Base-by-base conservation (phyloP, 2,329 filamentous ascomycete genomes). In the Botrytis paeoniae region DNA sequence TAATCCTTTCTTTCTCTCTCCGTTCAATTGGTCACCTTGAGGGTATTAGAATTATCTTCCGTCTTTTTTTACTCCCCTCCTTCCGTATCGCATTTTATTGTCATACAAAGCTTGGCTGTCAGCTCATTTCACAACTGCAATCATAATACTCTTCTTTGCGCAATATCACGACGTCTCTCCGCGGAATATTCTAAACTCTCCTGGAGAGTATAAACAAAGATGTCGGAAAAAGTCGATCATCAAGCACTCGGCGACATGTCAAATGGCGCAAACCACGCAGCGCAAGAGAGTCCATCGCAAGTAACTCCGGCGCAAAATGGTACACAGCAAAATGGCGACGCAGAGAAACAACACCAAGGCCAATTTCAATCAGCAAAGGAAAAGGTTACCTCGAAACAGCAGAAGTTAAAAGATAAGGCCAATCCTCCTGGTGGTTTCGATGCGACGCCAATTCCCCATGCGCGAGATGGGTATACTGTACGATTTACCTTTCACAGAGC, bases 401-500 rank as follows among this genome's bases (percentile, higher is more conserved):
- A 80, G 57, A 80, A 80, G 75, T n/a, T 80, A 1, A 76, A 74
- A 45, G 76, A 79, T n/a, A 79, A 78, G 77, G 76, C 76, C 35
- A 76, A 80, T 37, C 79, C 80, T 29, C 73, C 79, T 0, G 94
- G 94, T 43, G 94, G 94, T 48, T 96, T 89, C 81, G 94, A 97
- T 82, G 82, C 85, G 51, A 97, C 93, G 0, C 93, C 94, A 1
- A 85, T 97, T 14, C 93, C 93, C 0, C 83, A 88, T 78, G 90
- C 89, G 7, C 90, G 91, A 14, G 89, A 91, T 12, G 94, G 95
- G 39, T 98, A 92, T 83, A 97, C 93, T 0, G 81, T 98, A 76
- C 92, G 91, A 80, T 91, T 98, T 83, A 94, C 90, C 69, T 93
- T 98, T 80, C 92, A 95, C 81, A 87, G 89, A 73, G 95, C 95